Base-by-base conservation (phyloP, 805 yeast species). In the Saccharomycopsis fibuligera region DNA sequence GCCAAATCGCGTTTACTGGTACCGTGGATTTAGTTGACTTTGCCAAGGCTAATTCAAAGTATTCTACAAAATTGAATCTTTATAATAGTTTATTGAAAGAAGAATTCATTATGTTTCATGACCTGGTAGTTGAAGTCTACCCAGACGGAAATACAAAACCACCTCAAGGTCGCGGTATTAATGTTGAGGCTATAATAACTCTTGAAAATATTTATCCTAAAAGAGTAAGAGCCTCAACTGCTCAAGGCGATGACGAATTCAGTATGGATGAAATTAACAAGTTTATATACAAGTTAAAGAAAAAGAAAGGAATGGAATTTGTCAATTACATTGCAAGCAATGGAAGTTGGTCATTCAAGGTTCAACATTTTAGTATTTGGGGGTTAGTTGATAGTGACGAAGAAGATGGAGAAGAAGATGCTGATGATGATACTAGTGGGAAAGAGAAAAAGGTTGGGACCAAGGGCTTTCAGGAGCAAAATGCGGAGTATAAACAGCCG, bases 351-450 rank as follows among this genome's bases (percentile, higher is more conserved):
- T 79, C 83, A 1, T 89, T 87, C 65, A 76, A 72, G 57, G 96
- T 90, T 6, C 80, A 84, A 56, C 99, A 93, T 68, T 93, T 93
- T 60, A 88, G 96, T 68, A 78, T 86, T 4, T 93, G 97, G 96
- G 98, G 98, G 5, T 66, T 93, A 35, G 73, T 83, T 16, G 87
- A 82, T 23, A 79, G 74, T 21, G 79, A 73, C 36, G 81, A 69
- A 12, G 76, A 74, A 35, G 88, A 79, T 54, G 72, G 68, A 9
- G 64, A 72, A 36, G 45, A 45, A 35, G 29, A 24, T n/a, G n/a
- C n/a, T n/a, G n/a, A n/a, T n/a, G n/a, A n/a, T n/a, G n/a, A n/a
- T n/a, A n/a, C n/a, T n/a, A n/a, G n/a, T n/a, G n/a, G n/a, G n/a
- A n/a, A n/a, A n/a, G n/a, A n/a, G n/a, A n/a, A n/a, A n/a, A n/a